Percentiles rank a stretch among this genome's conserved stretches.
Conservation (phyloP, 345 rosid species). For the Angophora floribunda region DNA sequence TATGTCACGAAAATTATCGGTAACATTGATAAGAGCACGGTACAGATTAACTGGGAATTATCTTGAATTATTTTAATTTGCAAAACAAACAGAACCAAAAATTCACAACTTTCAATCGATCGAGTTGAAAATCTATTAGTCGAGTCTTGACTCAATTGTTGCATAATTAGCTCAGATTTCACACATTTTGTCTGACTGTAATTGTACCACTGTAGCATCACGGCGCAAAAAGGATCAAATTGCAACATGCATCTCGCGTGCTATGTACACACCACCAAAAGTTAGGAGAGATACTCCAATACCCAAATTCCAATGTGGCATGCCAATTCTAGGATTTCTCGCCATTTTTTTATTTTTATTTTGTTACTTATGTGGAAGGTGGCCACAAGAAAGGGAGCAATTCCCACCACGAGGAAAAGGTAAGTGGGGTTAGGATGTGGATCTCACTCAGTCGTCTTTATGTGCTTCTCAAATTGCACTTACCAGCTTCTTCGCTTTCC, state of each 20-base stretch:
- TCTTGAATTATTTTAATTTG: background rate
- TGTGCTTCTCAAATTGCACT: background rate
- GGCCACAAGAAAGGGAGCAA: background rate
- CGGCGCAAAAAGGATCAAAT: background rate
- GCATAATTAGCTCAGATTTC: background rate
- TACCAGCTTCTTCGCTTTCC: background rate
- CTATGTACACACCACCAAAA: background rate
- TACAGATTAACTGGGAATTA: background rate
- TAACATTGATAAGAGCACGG: background rate
- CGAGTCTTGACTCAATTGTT: background rate
- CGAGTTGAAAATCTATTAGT: too few relatives aligned
- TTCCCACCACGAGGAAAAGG: background rate
- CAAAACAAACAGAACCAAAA: background rate
- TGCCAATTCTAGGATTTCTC: background rate
- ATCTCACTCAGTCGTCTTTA: background rate
- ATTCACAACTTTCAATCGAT: background rate
- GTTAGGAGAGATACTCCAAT: background rate
- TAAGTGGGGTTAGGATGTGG: background rate
- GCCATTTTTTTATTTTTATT: background rate
- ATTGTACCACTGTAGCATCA: rapidly evolving
- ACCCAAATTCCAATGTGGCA: background rate
- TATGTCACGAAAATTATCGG: rapidly evolving
- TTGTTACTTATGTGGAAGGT: background rate
- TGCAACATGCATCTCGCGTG: background rate
- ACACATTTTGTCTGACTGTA: rapidly evolving